Conservation (phyloP, 345 rosid species). For the Salix suchowensis region DNA sequence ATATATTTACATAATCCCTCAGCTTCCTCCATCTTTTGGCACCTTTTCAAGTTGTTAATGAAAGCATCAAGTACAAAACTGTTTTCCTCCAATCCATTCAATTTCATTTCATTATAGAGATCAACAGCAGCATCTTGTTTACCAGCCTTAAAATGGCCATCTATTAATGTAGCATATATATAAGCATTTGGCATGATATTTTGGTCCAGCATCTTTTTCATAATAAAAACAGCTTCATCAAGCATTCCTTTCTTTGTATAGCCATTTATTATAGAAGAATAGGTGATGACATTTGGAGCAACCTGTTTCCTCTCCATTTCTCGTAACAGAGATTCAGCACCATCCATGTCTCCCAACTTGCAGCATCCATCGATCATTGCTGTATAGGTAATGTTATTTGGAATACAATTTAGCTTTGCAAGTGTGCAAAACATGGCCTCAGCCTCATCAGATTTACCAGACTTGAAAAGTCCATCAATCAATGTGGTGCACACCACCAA, state of each 20-base stretch:
- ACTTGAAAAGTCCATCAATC: constrained; percentile 76
- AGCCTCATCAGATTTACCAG: constrained; percentile 56
- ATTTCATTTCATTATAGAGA: constrained; percentile 63
- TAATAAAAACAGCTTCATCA: constrained; percentile 46
- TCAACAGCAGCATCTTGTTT: constrained; percentile 45
- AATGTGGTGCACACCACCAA: constrained; percentile 65
- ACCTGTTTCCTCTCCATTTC: constrained; percentile 57
- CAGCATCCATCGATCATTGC: constrained; percentile 67
- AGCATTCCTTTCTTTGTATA: constrained; percentile 72
- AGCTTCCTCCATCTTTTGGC: constrained; percentile 50
- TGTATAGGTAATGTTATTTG: constrained; percentile 55
- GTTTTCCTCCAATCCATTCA: constrained; percentile 53
- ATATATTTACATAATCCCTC: constrained; percentile 42
- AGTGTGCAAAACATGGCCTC: constrained; percentile 44
- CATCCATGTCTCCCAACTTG: constrained; percentile 62
- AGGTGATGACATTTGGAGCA: constrained; percentile 56
- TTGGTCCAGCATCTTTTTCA: constrained; percentile 52
- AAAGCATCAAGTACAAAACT: constrained; percentile 56
- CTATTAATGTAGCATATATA: constrained; percentile 57
- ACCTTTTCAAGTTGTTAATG: constrained; percentile 63
- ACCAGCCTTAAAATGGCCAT: constrained; percentile 69
- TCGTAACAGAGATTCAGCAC: constrained; percentile 41
- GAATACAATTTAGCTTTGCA: constrained; percentile 44
- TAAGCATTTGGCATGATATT: constrained; percentile 50
- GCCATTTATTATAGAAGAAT: constrained; percentile 64